A percentile compares a stretch with the other conserved stretches of the same genome.
Evolutionary conservation across 176 grass and related monocot species (phyloP).

Genomic region (Triticum monococcum): DNA sequence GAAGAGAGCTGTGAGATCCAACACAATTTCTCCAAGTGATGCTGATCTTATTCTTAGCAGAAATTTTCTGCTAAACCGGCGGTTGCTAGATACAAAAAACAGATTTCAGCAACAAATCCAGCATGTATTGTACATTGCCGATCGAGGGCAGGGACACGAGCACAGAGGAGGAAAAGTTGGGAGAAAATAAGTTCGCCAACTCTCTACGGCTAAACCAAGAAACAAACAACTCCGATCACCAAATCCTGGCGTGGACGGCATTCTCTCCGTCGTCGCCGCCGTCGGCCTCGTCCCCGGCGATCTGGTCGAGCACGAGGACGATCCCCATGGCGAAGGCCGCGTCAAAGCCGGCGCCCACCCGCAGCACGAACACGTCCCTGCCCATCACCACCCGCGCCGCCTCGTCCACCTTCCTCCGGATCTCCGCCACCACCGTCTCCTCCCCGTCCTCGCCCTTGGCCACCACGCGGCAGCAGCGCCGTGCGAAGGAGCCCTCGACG

Average conservation of each 20-base stretch:
- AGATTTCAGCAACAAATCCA: neutral
- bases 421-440: constrained; percentile 57
- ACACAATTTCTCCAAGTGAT: neutral
- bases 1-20: neutral
- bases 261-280: neutral
- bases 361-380: constrained; percentile 78
- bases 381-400: constrained; percentile 58
- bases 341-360: constrained; percentile 55
- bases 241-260: constrained; percentile 22
- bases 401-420: constrained; percentile 78
- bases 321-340: constrained; percentile 80
- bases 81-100: neutral
- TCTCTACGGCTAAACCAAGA: constrained; percentile 13
- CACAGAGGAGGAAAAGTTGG: neutral
- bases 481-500: constrained; percentile 77
- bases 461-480: constrained; percentile 77
- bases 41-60: neutral
- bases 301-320: constrained; percentile 77
- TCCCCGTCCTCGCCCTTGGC: constrained; percentile 18
- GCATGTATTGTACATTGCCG: neutral
- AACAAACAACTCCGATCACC: neutral
- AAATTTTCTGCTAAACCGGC: neutral
- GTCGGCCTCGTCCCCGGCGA: constrained; percentile 43
- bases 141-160: neutral
- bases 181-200: neutral